Evolutionary conservation across 2,329 filamentous ascomycete species (phyloP).

Genomic region (Ophiostoma sp.): DNA sequence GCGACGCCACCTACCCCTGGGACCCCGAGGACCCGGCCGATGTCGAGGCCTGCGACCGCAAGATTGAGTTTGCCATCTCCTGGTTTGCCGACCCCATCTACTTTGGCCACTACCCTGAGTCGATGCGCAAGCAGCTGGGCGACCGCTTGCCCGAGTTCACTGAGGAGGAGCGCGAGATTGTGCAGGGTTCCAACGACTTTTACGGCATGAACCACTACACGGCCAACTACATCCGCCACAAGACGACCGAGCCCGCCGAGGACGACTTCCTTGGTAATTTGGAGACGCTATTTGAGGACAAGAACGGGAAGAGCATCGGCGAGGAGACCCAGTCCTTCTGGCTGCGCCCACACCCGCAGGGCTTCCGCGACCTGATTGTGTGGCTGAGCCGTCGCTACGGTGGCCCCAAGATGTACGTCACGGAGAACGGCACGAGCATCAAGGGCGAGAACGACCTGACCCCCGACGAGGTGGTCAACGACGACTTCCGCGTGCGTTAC

Average conservation of each 20-base stretch:
- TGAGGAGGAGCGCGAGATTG: slow-evolving; percentile 68
- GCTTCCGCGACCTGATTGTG: slow-evolving; percentile 74
- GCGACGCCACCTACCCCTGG: slow-evolving; percentile 81
- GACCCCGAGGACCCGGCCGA: slow-evolving; percentile 74
- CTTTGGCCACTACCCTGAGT: slow-evolving; percentile 78
- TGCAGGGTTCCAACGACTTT: slow-evolving; percentile 87
- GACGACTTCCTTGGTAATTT: slow-evolving; percentile 76
- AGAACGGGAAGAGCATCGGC: slow-evolving; percentile 72
- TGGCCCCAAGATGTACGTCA: slow-evolving; percentile 78
- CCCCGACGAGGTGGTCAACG: slow-evolving; percentile 69
- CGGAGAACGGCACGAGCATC: slow-evolving; percentile 83
- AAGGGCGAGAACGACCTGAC: slow-evolving; percentile 79
- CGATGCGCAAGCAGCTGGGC: slow-evolving; percentile 79
- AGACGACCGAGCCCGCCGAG: slow-evolving; percentile 57
- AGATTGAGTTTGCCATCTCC: slow-evolving; percentile 82
- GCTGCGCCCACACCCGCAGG: slow-evolving; percentile 72
- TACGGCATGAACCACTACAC: slow-evolving; percentile 96
- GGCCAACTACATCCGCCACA: slow-evolving; percentile 80
- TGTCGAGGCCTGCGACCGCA: slow-evolving; percentile 73
- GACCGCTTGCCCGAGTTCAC: slow-evolving; percentile 74
- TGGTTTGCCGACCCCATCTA: slow-evolving; percentile 92
- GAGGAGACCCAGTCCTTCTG: slow-evolving; percentile 80
- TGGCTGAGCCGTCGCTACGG: slow-evolving; percentile 78
- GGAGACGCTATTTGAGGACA: slow-evolving; percentile 69
- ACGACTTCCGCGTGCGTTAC: slow-evolving; percentile 80